These are phyloP conservation scores for Fraxinus velutina DNA, from an alignment of 305 asterid species.

Conservation along the genomic window DNA sequence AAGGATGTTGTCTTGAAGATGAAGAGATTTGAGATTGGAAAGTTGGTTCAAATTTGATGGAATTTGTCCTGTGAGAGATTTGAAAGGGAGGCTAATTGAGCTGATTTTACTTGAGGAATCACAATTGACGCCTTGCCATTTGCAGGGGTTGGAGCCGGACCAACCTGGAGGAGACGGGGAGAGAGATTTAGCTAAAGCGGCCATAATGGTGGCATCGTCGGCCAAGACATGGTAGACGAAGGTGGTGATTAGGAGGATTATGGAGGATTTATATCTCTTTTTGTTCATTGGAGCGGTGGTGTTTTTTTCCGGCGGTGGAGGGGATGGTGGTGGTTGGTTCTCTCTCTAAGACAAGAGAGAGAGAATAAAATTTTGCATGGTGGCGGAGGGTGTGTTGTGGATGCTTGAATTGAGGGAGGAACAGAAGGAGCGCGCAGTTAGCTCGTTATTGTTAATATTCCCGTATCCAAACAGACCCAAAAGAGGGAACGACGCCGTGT, in stretches of 20 bases:
- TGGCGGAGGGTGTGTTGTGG: constrained; percentile 9
- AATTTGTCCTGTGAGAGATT: constrained; percentile 50
- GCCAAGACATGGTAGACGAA: constrained; percentile 34
- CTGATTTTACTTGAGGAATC: constrained; percentile 39
- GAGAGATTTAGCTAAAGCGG: constrained; percentile 45
- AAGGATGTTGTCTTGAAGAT: constrained; percentile 49
- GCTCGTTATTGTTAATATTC: constrained; percentile 16
- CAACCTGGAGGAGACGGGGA: constrained; percentile 50
- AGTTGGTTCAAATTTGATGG: constrained; percentile 58
- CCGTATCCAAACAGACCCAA: not conserved
- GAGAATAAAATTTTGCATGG: constrained; percentile 17
- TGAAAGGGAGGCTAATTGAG: constrained; percentile 44
- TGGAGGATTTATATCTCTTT: constrained; percentile 24
- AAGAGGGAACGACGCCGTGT: constrained; percentile 1
- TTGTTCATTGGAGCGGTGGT: constrained; percentile 36
- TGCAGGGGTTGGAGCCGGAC: constrained; percentile 56
- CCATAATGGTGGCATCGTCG: constrained; percentile 55
- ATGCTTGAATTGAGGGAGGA: constrained; percentile 31
- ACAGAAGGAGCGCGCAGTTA: constrained; percentile 26
- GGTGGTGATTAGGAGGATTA: constrained; percentile 15
- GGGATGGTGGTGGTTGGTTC: constrained; percentile 12
- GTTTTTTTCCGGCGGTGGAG: not conserved
- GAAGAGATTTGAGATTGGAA: constrained; percentile 50
- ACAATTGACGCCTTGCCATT: constrained; percentile 63
- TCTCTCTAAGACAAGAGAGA: constrained; percentile 32